These are phyloP conservation scores for Saturnispora bothae DNA, from an alignment of 805 yeast species.

Conservation along the genomic window DNA sequence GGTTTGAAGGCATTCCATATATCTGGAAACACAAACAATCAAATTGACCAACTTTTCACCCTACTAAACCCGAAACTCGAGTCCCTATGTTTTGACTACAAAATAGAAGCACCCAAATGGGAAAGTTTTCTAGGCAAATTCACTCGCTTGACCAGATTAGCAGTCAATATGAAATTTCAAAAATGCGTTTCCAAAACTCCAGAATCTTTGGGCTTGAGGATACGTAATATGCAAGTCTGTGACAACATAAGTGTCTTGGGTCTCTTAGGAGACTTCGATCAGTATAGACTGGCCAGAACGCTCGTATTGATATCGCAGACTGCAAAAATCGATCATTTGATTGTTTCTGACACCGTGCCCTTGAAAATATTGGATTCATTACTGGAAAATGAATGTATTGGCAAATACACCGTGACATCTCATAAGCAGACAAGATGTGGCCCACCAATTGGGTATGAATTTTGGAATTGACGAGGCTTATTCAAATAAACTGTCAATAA, in stretches of 20 bases:
- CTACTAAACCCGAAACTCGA: background rate
- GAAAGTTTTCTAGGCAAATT: background rate
- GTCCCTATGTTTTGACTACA: constrained; percentile 3
- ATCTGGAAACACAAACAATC: constrained; percentile 1
- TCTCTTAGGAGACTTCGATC: background rate
- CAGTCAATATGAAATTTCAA: constrained; percentile 3
- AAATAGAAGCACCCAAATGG: background rate
- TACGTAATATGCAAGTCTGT: constrained; percentile 3
- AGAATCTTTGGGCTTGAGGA: constrained; percentile 1
- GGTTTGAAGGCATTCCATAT: background rate
- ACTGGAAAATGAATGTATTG: background rate
- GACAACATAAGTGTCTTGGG: constrained; percentile 2
- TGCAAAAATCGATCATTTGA: background rate
- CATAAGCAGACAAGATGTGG: constrained; percentile 1
- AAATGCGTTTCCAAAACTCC: background rate
- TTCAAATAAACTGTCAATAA: constrained; percentile 1
- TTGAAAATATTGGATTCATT: background rate
- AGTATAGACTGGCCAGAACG: constrained; percentile 1
- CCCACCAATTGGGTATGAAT: constrained; percentile 5
- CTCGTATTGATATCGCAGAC: constrained; percentile 4
- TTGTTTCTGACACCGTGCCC: background rate
- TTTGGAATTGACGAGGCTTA: background rate
- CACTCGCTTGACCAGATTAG: background rate
- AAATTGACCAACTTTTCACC: background rate
- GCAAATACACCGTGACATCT: background rate